Percentiles rank a stretch among this genome's conserved stretches.
Conservation (phyloP, 2,329 filamentous ascomycete genomes). For the Catunica adiposa region DNA sequence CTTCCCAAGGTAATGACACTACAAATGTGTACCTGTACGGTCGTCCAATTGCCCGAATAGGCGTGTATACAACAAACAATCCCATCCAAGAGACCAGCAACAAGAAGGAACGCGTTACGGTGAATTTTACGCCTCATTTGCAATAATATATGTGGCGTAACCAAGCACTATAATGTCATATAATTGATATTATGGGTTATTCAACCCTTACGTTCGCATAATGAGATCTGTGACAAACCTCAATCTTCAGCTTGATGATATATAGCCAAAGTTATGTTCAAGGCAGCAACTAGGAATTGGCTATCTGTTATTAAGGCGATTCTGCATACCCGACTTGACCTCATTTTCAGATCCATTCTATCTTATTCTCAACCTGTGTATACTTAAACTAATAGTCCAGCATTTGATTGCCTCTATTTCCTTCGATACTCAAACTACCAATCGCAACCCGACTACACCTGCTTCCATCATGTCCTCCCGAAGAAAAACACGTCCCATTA, state of each 20-base stretch:
- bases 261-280: too few relatives aligned
- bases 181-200: too few relatives aligned
- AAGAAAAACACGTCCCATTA: not conserved
- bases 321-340: too few relatives aligned
- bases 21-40: not conserved
- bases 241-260: too few relatives aligned
- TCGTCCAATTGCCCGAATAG: not conserved
- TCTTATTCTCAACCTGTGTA: too few relatives aligned
- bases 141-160: not conserved
- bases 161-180: too few relatives aligned
- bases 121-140: not conserved
- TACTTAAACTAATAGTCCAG: not conserved
- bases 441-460: not conserved
- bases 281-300: too few relatives aligned
- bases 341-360: too few relatives aligned
- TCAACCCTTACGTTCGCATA: too few relatives aligned
- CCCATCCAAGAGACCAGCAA: not conserved
- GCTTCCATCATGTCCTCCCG: not conserved
- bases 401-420: not conserved
- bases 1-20: not conserved
- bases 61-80: not conserved
- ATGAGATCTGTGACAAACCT: too few relatives aligned
- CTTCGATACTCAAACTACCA: not conserved
- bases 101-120: not conserved
- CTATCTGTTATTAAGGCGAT: too few relatives aligned